Conservation (phyloP, 1,139 yeast genomes). For the Debaryomycetaceae sp. region DNA sequence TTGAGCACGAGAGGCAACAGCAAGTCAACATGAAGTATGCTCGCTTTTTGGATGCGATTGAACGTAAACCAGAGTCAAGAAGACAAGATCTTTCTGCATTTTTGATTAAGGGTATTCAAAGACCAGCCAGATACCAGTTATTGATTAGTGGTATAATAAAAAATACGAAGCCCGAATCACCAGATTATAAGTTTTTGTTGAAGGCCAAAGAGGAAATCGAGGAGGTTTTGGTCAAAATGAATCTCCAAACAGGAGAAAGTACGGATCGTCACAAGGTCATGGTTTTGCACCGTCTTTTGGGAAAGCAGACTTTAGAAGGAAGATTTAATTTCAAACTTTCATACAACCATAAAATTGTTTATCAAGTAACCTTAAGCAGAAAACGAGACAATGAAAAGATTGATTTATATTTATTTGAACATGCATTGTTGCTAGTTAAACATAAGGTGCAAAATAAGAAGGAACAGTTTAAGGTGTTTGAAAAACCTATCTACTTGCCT, state of each 20-base stretch:
- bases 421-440: constrained; percentile 80
- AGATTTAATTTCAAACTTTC: constrained; percentile 62
- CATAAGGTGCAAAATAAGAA: constrained; percentile 85
- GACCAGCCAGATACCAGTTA: constrained; percentile 92
- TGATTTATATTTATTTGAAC: constrained; percentile 84
- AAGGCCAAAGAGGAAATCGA: constrained; percentile 76
- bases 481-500: constrained; percentile 90
- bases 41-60: constrained; percentile 87
- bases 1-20: constrained; percentile 93
- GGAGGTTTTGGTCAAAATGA: constrained; percentile 74
- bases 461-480: constrained; percentile 88
- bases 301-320: constrained; percentile 76
- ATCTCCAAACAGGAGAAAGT: constrained; percentile 89
- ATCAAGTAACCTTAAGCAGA: constrained; percentile 68
- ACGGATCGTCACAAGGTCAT: constrained; percentile 90
- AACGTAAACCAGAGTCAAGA: constrained; percentile 82
- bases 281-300: constrained; percentile 73
- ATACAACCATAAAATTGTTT: constrained; percentile 77
- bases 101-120: constrained; percentile 90
- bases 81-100: constrained; percentile 92
- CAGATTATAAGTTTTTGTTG: constrained; percentile 69
- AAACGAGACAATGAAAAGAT: constrained; percentile 75
- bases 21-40: constrained; percentile 88
- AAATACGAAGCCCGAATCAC: constrained; percentile 69
- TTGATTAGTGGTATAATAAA: constrained; percentile 80